A percentile compares a stretch with the other conserved stretches of the same genome.
Evolutionary conservation across 768 basidiomycete genomes (phyloP).

Genomic region (Mrakia frigida): DNA sequence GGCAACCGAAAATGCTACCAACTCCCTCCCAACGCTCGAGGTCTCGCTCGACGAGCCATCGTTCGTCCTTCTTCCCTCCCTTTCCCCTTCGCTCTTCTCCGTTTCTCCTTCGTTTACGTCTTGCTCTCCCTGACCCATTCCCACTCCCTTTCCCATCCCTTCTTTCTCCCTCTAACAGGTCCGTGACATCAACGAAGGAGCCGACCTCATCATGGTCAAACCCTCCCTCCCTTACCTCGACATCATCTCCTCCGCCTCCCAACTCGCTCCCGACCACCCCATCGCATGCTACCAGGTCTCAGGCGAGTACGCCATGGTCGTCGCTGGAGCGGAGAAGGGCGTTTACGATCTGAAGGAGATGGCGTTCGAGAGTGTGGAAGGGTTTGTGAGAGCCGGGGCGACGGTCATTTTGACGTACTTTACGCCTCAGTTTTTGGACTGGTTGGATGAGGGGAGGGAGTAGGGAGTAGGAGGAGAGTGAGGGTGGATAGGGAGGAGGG

Average conservation of each 20-base stretch:
- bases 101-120: background rate
- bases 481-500: background rate
- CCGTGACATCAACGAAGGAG: slow-evolving; percentile 84
- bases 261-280: slow-evolving; percentile 76
- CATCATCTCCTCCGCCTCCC: slow-evolving; percentile 80
- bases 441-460: slow-evolving; percentile 40
- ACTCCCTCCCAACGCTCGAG: slow-evolving; percentile 79
- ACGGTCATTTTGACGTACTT: slow-evolving; percentile 91
- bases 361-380: slow-evolving; percentile 89
- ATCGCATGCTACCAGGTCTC: slow-evolving; percentile 92
- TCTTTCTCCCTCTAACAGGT: slow-evolving; percentile 50
- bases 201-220: slow-evolving; percentile 99
- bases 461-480: background rate
- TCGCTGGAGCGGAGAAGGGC: slow-evolving; percentile 85
- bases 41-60: slow-evolving; percentile 86
- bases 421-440: slow-evolving; percentile 87
- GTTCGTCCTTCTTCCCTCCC: slow-evolving; percentile 50
- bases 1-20: slow-evolving; percentile 98
- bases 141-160: too few relatives aligned
- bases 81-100: background rate
- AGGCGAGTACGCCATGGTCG: slow-evolving; percentile 96
- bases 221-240: slow-evolving; percentile 94
- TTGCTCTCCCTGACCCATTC: background rate
- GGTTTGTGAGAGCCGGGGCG: slow-evolving; percentile 87
- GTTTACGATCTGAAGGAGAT: slow-evolving; percentile 87